Evolutionary conservation across 441 rosid species (phyloP).

Genomic region (Bruguiera hainesii): DNA sequence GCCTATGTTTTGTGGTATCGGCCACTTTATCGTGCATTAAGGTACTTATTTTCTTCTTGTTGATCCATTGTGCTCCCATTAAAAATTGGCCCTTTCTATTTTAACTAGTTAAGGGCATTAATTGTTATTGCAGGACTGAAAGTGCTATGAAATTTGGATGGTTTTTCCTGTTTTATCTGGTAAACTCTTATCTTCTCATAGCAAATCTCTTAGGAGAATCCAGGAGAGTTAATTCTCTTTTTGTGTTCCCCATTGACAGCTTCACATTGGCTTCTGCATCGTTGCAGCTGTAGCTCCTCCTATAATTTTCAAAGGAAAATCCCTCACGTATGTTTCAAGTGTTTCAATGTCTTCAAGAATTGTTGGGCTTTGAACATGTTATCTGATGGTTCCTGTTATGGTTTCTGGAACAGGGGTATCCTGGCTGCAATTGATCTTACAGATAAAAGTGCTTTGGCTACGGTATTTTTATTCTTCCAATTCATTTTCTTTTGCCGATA

Average conservation of each 20-base stretch:
- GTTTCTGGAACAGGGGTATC: slow-evolving; percentile 61
- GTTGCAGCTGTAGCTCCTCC: slow-evolving; percentile 95
- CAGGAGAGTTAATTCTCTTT: slow-evolving; percentile 10
- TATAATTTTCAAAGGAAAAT: slow-evolving; percentile 78
- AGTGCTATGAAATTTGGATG: slow-evolving; percentile 80
- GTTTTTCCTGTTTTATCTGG: slow-evolving; percentile 83
- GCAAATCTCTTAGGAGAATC: not conserved
- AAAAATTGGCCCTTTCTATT: not conserved
- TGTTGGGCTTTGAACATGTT: not conserved
- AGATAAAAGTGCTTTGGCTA: slow-evolving; percentile 37
- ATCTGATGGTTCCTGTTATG: slow-evolving; percentile 17
- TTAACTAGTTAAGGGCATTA: slow-evolving; percentile 6
- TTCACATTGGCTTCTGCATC: slow-evolving; percentile 74
- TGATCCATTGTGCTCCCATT: not conserved
- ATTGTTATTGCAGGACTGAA: slow-evolving; percentile 55
- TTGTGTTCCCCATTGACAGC: slow-evolving; percentile 35
- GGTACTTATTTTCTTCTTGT: slow-evolving; percentile 35
- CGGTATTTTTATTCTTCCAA: slow-evolving; percentile 38
- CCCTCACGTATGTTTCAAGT: slow-evolving; percentile 64
- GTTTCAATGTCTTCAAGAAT: slow-evolving; percentile 4
- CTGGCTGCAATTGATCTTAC: slow-evolving; percentile 69
- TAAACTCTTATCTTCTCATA: slow-evolving; percentile 23
- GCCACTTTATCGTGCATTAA: slow-evolving; percentile 88
- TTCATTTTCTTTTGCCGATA: not conserved
- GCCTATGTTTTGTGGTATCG: slow-evolving; percentile 92